Base-by-base conservation (phyloP, 2,329 filamentous ascomycete species). In the Talaromyces atroroseus region DNA sequence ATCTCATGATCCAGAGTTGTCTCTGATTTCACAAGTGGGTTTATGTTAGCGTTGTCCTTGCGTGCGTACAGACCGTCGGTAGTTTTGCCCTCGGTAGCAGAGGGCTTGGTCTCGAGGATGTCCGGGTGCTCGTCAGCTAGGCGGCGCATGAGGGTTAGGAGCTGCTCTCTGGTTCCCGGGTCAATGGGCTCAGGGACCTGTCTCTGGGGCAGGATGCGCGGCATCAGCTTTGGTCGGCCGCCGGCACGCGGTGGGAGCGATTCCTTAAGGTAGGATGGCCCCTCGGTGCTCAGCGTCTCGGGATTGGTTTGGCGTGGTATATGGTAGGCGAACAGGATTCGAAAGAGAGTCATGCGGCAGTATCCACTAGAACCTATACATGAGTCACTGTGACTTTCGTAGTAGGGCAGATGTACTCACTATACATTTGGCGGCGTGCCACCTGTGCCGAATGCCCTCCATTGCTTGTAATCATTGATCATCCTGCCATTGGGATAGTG, bases 191-290 rank as follows among this genome's bases (percentile, higher is more conserved):
- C 56, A 1, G 51, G 36, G 5, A 26, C n/a, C 3, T 58, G 51
- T 34, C 56, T 52, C 47, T 54, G 56, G 2, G 56, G 56, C 4
- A 58, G 46, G n/a, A 58, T 54, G 29, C 51, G 56, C 4, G 56
- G 56, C 56, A 58, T 58, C 4, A 58, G 24, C 20, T 34, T 54
- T 23, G 56, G 32, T 2, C 56, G 50, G 14, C 40, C 38, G 6
- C 56, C 56, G 40, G 56, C 26, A 10, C 56, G 46, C 32, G 21
- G 21, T 21, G 51, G 38, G 11, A 58, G 36, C 1, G 16, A 14
- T 2, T 5, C 29, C 7, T 58, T 50, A 0, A 58, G 38, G 23
- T 32, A 54, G 10, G 56, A 58, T 10, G 45, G 56, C 20, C 50
- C 56, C 11, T 54, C 21, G 20, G 8, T 38, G 38, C 51, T 53